Evolutionary conservation across 345 rosid genomes (phyloP).

Genomic region (Gossypium herbaceum): DNA sequence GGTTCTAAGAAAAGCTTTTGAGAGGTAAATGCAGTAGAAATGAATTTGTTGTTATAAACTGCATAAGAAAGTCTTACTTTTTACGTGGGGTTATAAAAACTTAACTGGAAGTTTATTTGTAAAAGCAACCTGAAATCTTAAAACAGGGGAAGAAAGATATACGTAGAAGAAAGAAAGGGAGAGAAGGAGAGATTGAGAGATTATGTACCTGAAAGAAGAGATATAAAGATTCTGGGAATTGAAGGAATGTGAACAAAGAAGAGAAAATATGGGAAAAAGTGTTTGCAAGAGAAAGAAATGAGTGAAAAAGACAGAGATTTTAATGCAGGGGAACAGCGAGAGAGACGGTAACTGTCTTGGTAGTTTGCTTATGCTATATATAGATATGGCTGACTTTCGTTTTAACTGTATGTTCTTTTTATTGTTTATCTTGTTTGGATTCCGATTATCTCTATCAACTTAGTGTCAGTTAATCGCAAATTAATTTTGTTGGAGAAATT

Average conservation of each 20-base stretch:
- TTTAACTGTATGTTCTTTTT: not conserved
- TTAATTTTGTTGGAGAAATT: no score
- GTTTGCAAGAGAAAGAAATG: not conserved
- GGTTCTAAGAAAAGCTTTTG: no score
- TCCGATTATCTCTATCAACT: no score
- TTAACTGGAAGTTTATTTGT: not conserved
- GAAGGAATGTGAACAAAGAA: not conserved
- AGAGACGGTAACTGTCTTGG: not conserved
- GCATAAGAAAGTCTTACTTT: not conserved
- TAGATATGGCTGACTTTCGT: not conserved
- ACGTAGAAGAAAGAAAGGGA: not conserved
- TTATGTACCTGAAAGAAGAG: slow-evolving; percentile 1
- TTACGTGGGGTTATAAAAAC: no score
- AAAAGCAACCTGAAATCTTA: no score
- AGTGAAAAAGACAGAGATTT: not conserved
- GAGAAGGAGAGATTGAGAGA: not conserved
- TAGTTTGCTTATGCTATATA: not conserved
- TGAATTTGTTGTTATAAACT: not conserved
- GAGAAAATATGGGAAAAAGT: not conserved
- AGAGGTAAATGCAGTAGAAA: no score
- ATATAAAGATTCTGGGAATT: not conserved
- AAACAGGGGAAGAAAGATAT: not conserved
- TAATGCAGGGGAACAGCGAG: slow-evolving; percentile 16
- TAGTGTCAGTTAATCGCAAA: no score
- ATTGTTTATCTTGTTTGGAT: not conserved